Conservation (phyloP, 768 basidiomycete species). For the Suillus tomentosus region DNA sequence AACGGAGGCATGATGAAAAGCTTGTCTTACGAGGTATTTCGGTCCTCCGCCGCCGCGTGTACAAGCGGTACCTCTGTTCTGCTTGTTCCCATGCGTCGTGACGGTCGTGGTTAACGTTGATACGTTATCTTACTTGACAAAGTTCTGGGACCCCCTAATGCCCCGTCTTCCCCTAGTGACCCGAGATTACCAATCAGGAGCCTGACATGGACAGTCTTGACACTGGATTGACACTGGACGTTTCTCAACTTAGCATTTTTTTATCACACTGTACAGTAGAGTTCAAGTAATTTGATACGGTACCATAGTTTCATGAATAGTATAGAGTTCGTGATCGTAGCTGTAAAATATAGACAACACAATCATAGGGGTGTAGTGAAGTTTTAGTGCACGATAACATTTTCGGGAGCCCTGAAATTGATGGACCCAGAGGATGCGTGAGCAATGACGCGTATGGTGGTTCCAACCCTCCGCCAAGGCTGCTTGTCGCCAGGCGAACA, state of each 20-base stretch:
- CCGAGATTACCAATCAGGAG: too few species aligned
- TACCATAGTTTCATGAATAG: background rate
- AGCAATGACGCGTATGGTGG: conserved; percentile 1
- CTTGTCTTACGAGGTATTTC: background rate
- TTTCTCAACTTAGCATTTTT: background rate
- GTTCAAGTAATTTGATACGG: background rate
- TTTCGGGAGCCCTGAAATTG: conserved; percentile 1
- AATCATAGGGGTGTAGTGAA: background rate
- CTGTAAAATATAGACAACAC: background rate
- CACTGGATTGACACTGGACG: too few species aligned
- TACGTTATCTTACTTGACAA: too few species aligned
- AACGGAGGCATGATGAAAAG: background rate
- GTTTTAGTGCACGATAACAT: background rate
- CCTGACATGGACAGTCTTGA: too few species aligned
- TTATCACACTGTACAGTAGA: background rate
- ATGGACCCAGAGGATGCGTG: conserved; percentile 4
- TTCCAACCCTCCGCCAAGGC: conserved; percentile 6
- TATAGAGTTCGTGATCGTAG: background rate
- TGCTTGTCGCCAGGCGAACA: background rate
- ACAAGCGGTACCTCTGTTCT: too few species aligned
- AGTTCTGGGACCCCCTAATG: too few species aligned
- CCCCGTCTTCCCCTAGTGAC: too few species aligned
- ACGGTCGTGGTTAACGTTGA: too few species aligned
- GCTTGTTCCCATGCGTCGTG: too few species aligned
- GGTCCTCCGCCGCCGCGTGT: too few species aligned